These are phyloP conservation scores for Cystobasidium pallidum DNA, from an alignment of 1,284 basidiomycete species.

Conservation along the genomic window DNA sequence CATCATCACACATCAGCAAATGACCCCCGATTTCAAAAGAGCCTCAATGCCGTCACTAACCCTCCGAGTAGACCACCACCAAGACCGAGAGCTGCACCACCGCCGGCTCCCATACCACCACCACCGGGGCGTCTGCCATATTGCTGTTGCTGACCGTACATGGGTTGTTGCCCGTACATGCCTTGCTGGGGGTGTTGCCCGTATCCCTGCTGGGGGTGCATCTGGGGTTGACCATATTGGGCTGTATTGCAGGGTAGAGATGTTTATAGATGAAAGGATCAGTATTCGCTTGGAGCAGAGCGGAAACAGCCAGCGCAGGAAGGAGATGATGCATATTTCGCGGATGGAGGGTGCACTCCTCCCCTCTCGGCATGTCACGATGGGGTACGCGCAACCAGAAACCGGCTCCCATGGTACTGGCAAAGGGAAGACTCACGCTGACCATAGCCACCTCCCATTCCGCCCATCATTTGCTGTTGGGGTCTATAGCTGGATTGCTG, in stretches of 20 bases:
- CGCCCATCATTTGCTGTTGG: constrained; percentile 2
- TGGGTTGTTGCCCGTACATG: not conserved
- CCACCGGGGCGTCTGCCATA: constrained; percentile 20
- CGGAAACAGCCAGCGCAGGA: too few species aligned
- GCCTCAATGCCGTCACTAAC: constrained; percentile 10
- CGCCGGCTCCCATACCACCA: constrained; percentile 28
- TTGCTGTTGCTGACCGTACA: constrained; percentile 10
- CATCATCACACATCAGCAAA: not conserved
- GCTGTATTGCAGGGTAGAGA: not conserved
- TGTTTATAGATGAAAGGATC: too few species aligned
- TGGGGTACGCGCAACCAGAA: too few species aligned
- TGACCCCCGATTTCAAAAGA: not conserved
- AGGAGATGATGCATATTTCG: too few species aligned
- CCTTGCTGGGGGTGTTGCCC: constrained; percentile 18
- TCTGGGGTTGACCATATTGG: constrained; percentile 31
- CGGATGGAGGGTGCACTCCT: too few species aligned
- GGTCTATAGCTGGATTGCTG: constrained; percentile 14
- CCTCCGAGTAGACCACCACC: constrained; percentile 40
- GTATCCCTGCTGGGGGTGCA: constrained; percentile 19
- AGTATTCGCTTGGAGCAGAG: too few species aligned
- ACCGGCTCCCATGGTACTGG: too few species aligned
- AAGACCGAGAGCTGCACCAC: constrained; percentile 29
- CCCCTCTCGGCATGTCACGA: too few species aligned
- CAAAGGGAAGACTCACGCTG: constrained; percentile 21
- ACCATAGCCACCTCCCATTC: constrained; percentile 20